Base-by-base conservation (phyloP, 495 filamentous ascomycete genomes). In the Tuber umbilicatum region DNA sequence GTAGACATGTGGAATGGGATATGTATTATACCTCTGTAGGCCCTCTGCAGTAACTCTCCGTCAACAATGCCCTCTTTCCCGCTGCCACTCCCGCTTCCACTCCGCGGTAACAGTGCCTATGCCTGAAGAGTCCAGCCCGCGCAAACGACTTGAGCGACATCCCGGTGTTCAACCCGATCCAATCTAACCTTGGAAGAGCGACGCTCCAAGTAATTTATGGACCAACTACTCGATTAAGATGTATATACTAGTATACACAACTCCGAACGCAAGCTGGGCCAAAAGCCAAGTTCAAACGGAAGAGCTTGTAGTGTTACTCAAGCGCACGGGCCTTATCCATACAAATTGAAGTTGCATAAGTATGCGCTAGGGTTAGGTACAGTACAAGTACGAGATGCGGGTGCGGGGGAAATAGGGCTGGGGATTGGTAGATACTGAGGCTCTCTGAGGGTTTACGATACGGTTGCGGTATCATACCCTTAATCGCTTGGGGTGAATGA, bases 21-120 rank as follows among this genome's bases (percentile, higher is more conserved):
- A n/a, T 79, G 10, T 60, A 23, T 79, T 1, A 43, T 43, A 87
- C 87, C 81, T 84, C 81, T 41, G 82, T 82, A 27, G 86, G 83
- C 23, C 86, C 86, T 43, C 83, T 83, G 69, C 83, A 80, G 80
- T 85, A 85, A 72, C 86, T 88, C 75, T 86, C 78, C 1, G 86
- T 87, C 55, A 88, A 73, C 9, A 88, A 68, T 5, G 75, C 73
- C 72, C 77, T 78, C 17, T 37, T 75, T 27, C n/a, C 50, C 2
- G 9, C 45, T n/a, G 1, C 45, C 45, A 10, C 45, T 31, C n/a
- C n/a, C 23, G 27, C n/a, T 60, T n/a, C 50, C n/a, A 31, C 50
- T 60, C n/a, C 27, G 10, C 2, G 47, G 12, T 2, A n/a, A 21
- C 47, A 9, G 23, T 50, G 21, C 45, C 45, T 50, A 2, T 27